A percentile compares a stretch with the other conserved stretches of the same genome.
These are phyloP conservation scores for Globisporangium takayamanum DNA, from an alignment of 352 stramenopile species.

Conservation along the genomic window DNA sequence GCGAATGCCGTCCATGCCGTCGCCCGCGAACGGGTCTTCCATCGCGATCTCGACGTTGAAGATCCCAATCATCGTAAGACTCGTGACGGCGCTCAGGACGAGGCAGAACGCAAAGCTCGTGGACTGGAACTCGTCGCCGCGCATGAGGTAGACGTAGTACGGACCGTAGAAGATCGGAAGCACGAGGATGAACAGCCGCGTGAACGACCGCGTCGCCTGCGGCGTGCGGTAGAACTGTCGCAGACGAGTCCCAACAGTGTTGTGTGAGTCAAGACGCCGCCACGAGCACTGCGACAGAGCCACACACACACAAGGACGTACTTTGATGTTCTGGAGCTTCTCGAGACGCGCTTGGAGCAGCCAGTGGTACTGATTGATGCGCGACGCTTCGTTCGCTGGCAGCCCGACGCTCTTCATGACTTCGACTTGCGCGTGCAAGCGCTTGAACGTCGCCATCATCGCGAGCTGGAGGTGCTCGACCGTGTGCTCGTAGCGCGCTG, in stretches of 20 bases:
- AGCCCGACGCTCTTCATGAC: slow-evolving; percentile 64
- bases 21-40: slow-evolving; percentile 74
- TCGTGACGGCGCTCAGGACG: slow-evolving; percentile 66
- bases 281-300: background rate
- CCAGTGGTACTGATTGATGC: slow-evolving; percentile 88
- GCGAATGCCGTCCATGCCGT: slow-evolving; percentile 62
- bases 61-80: slow-evolving; percentile 80
- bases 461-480: slow-evolving; percentile 49
- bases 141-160: slow-evolving; percentile 81
- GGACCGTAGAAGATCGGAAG: slow-evolving; percentile 80
- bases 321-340: slow-evolving; percentile 81
- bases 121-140: slow-evolving; percentile 38
- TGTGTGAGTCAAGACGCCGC: background rate
- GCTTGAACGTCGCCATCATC: slow-evolving; percentile 48
- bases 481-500: slow-evolving; percentile 27
- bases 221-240: slow-evolving; percentile 76
- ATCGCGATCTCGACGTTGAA: slow-evolving; percentile 83
- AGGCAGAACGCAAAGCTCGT: slow-evolving; percentile 79
- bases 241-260: background rate
- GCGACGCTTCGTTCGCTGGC: slow-evolving; percentile 79
- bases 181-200: slow-evolving; percentile 79
- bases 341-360: slow-evolving; percentile 76
- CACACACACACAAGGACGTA: slow-evolving; percentile 2
- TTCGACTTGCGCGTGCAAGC: slow-evolving; percentile 69
- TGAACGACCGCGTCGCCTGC: slow-evolving; percentile 82